These are phyloP conservation scores for Cladosporium sp. DNA, from an alignment of 2,329 filamentous ascomycete species.

Conservation along the genomic window DNA sequence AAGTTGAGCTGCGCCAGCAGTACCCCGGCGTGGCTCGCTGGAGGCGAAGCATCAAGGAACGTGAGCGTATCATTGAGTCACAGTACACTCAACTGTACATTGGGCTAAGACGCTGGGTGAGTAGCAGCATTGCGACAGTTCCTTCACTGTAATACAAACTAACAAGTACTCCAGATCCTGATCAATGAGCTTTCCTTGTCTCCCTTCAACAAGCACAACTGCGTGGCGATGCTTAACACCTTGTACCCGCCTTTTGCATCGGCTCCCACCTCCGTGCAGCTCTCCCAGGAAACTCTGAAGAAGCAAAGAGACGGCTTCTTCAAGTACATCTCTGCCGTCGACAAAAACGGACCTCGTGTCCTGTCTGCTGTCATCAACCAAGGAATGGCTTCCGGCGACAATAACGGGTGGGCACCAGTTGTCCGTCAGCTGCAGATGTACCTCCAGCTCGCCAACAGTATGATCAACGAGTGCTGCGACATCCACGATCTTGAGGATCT, in stretches of 20 bases:
- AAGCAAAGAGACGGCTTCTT: conserved; percentile 59
- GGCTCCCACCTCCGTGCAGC: conserved; percentile 46
- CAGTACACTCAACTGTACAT: conserved; percentile 60
- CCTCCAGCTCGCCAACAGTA: conserved; percentile 52
- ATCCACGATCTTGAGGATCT: conserved; percentile 42
- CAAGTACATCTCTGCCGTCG: conserved; percentile 55
- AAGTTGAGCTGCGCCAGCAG: conserved; percentile 44
- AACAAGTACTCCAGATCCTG: conserved; percentile 44
- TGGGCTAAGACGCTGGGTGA: conserved; percentile 59
- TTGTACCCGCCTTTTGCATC: conserved; percentile 54
- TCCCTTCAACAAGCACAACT: conserved; percentile 61
- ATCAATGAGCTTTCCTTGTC: conserved; percentile 60
- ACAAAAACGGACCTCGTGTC: conserved; percentile 50
- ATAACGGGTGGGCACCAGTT: conserved; percentile 52
- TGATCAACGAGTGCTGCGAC: conserved; percentile 56
- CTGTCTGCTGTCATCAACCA: conserved; percentile 51
- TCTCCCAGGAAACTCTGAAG: conserved; percentile 49
- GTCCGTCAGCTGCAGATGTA: conserved; percentile 52
- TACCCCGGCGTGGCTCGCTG: conserved; percentile 54
- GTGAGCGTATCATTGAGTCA: conserved; percentile 48
- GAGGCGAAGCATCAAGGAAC: conserved; percentile 42
- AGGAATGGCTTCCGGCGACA: conserved; percentile 47
- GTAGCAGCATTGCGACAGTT: conserved; percentile 18
- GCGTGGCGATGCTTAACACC: conserved; percentile 64
- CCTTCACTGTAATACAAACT: not conserved